A percentile compares a stretch with the other conserved stretches of the same genome.
Evolutionary conservation across 208 protist genomes (phyloP).

Genomic region (Balamuthia mandrillaris): DNA sequence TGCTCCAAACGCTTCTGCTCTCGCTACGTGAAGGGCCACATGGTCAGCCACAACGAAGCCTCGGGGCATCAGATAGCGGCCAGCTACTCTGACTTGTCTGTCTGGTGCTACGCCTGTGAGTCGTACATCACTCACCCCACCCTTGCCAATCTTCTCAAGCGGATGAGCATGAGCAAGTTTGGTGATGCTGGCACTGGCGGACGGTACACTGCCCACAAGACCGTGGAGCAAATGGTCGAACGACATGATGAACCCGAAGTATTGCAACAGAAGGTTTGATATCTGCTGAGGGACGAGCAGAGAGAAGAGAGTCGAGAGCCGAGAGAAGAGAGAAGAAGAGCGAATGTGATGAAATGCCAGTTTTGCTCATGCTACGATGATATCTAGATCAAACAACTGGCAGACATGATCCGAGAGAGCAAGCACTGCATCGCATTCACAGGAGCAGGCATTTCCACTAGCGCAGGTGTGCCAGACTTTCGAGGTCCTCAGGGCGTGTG

Average conservation of each 20-base stretch:
- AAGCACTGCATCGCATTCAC: constrained; percentile 47
- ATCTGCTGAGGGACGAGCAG: too few relatives aligned
- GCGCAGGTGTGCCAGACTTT: constrained; percentile 49
- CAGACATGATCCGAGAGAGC: constrained; percentile 12
- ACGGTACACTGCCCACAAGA: constrained; percentile 11
- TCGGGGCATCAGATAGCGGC: neutral
- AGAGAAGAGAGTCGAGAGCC: too few relatives aligned
- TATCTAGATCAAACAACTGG: constrained; percentile 40
- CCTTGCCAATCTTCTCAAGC: neutral
- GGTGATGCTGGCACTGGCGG: neutral
- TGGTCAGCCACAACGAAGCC: neutral
- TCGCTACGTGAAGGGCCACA: constrained; percentile 22
- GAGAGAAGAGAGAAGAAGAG: too few relatives aligned
- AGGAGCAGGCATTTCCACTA: constrained; percentile 50
- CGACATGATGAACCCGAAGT: constrained; percentile 1
- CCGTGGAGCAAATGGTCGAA: constrained; percentile 1
- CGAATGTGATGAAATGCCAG: too few relatives aligned
- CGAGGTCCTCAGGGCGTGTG: constrained; percentile 54
- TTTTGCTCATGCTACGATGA: too few relatives aligned
- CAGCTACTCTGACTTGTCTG: constrained; percentile 38
- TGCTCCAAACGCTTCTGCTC: constrained; percentile 20
- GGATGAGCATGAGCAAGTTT: neutral
- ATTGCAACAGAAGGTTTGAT: neutral
- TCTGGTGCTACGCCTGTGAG: constrained; percentile 36
- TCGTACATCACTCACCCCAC: neutral